These are phyloP conservation scores for Aspergillus sergii DNA, from an alignment of 2,329 filamentous ascomycete genomes.

Conservation along the genomic window DNA sequence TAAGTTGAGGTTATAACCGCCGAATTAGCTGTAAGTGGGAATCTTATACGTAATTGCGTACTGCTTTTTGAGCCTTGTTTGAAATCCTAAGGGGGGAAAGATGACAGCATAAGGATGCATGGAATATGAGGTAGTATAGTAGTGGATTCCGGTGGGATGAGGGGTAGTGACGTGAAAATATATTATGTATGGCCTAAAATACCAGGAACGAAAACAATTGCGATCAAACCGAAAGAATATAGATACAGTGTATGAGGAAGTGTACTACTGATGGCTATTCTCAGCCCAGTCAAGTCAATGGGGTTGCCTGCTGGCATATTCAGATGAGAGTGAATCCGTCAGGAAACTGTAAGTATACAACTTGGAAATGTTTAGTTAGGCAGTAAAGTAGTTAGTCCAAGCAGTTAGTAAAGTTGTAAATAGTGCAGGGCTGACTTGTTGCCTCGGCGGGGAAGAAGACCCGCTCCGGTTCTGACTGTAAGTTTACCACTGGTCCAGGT, in stretches of 20 bases:
- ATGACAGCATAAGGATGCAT: not conserved
- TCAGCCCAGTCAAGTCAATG: no score
- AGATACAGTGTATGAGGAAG: not conserved
- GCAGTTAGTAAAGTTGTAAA: not conserved
- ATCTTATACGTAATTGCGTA: not conserved
- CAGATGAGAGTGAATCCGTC: no score
- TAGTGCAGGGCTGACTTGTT: constrained; percentile 9
- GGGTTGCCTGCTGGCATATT: no score
- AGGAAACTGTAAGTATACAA: no score
- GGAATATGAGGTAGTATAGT: not conserved
- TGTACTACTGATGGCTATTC: not conserved
- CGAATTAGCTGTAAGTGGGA: not conserved
- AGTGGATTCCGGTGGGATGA: not conserved
- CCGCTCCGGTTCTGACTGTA: constrained; percentile 20
- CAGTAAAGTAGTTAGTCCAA: not conserved
- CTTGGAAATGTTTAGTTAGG: no score
- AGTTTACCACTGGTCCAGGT: constrained; percentile 3
- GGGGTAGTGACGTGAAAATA: not conserved
- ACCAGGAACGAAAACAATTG: not conserved
- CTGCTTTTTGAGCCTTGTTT: not conserved
- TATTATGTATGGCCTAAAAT: not conserved
- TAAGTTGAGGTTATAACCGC: not conserved
- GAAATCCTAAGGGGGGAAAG: not conserved
- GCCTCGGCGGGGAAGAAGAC: constrained; percentile 26
- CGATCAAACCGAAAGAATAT: not conserved